Evolutionary conservation across 2,329 filamentous ascomycete species (phyloP).

Genomic region (Claviceps lovelessii): DNA sequence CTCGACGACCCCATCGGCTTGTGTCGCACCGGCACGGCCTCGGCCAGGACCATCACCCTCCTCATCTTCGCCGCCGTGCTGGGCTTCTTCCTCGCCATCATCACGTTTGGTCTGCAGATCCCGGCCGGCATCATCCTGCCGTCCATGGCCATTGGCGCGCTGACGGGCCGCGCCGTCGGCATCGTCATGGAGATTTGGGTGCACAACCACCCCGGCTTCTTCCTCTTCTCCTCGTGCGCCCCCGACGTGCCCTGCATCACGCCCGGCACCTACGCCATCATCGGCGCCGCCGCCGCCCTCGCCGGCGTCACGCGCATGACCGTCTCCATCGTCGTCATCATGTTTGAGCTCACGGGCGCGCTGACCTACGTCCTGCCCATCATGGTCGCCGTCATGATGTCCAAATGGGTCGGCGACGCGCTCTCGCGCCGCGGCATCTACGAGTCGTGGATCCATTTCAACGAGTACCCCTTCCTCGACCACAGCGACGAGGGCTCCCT

Average conservation of each 20-base stretch:
- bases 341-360: conserved; percentile 95
- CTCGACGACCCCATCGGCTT: conserved; percentile 79
- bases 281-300: conserved; percentile 87
- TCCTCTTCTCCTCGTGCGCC: conserved; percentile 68
- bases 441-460: conserved; percentile 93
- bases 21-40: conserved; percentile 74
- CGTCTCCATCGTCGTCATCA: conserved; percentile 96
- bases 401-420: conserved; percentile 95
- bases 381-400: conserved; percentile 97
- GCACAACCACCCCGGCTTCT: conserved; percentile 57
- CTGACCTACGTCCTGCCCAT: conserved; percentile 94
- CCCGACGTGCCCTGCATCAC: conserved; percentile 80
- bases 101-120: conserved; percentile 89
- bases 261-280: conserved; percentile 89
- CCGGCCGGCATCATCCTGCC: conserved; percentile 92
- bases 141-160: conserved; percentile 87
- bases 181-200: conserved; percentile 86
- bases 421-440: conserved; percentile 90
- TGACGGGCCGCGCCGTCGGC: conserved; percentile 78
- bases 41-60: conserved; percentile 67
- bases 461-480: conserved; percentile 89
- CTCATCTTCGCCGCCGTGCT: conserved; percentile 69
- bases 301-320: conserved; percentile 92
- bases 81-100: conserved; percentile 69
- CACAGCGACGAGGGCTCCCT: conserved; percentile 61